phyloP scores from a whole-genome alignment of 129 eudicot species.

The Tagetes erecta region DNA sequence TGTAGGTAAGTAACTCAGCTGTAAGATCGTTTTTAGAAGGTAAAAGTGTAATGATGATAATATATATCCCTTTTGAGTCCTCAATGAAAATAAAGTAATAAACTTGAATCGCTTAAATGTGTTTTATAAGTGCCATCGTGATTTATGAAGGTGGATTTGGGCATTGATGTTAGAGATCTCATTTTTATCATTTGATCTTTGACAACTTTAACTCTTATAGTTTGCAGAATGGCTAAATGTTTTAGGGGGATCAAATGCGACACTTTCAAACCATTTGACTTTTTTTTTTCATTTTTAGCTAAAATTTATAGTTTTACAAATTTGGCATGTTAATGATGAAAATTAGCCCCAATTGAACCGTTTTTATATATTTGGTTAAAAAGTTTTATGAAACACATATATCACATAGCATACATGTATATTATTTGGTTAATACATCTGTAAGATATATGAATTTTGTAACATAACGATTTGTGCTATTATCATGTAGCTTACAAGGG shows the following conservation, averaged over 20 bases:
- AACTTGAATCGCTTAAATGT: not conserved
- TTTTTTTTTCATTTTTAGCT: not conserved
- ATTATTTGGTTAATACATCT: conserved; percentile 1
- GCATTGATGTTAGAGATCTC: not conserved
- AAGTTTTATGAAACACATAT: conserved; percentile 13
- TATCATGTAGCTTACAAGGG: conserved; percentile 63
- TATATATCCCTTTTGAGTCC: not conserved
- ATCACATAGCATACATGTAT: conserved; percentile 12
- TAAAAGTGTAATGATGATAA: not conserved
- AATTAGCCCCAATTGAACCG: not conserved
- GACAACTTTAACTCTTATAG: not conserved
- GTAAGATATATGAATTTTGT: conserved; percentile 17
- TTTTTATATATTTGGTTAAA: conserved; percentile 2
- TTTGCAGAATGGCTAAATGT: not conserved
- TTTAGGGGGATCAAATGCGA: not conserved
- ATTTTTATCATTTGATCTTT: not conserved
- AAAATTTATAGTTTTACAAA: not conserved
- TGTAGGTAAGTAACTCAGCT: conserved; percentile 45
- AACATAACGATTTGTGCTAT: conserved; percentile 15
- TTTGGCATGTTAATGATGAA: not conserved
- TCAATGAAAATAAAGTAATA: conserved; percentile 6
- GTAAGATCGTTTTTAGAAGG: conserved; percentile 17
- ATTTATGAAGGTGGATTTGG: not conserved
- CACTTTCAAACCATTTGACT: too few species aligned
- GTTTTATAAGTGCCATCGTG: not conserved